Evolutionary conservation across 1,139 yeast genomes (phyloP).

Genomic region (Yamadazyma oceani): DNA sequence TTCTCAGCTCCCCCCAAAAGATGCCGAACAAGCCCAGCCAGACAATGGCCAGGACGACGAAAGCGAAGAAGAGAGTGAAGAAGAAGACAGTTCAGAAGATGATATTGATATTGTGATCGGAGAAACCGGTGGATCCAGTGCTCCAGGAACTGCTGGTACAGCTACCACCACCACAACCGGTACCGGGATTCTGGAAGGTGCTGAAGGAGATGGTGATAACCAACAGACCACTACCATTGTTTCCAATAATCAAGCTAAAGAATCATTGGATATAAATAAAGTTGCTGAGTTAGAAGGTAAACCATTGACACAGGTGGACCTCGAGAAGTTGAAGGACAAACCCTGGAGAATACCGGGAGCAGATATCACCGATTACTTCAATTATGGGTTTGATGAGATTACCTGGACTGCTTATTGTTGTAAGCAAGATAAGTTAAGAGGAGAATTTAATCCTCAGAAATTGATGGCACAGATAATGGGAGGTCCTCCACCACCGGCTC

Average conservation of each 20-base stretch:
- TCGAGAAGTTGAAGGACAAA: constrained; percentile 83
- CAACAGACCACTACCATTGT: constrained; percentile 32
- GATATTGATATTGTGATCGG: constrained; percentile 40
- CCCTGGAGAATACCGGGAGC: constrained; percentile 99
- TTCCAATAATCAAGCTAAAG: constrained; percentile 33
- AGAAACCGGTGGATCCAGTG: constrained; percentile 24
- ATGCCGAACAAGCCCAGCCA: too few species aligned
- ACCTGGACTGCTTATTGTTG: constrained; percentile 94
- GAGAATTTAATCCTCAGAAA: constrained; percentile 70
- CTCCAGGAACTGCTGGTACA: constrained; percentile 23
- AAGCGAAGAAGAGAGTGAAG: constrained; percentile 35
- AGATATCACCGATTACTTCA: constrained; percentile 89
- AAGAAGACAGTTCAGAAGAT: constrained; percentile 48
- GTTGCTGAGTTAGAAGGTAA: constrained; percentile 81
- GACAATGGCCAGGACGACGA: too few species aligned
- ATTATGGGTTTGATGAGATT: constrained; percentile 93
- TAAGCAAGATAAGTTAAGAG: constrained; percentile 80
- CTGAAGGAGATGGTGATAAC: constrained; percentile 48
- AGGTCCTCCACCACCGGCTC: constrained; percentile 7
- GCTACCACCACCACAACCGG: constrained; percentile 8
- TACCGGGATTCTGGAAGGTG: constrained; percentile 4
- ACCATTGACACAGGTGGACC: constrained; percentile 80
- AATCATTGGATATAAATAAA: constrained; percentile 68
- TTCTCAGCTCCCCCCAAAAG: constrained; percentile 5
- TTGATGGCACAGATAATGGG: constrained; percentile 47